Percentiles rank a stretch among this genome's conserved stretches.
Evolutionary conservation across 176 grass and related monocot genomes (phyloP).

Genomic region (Secale cereale): DNA sequence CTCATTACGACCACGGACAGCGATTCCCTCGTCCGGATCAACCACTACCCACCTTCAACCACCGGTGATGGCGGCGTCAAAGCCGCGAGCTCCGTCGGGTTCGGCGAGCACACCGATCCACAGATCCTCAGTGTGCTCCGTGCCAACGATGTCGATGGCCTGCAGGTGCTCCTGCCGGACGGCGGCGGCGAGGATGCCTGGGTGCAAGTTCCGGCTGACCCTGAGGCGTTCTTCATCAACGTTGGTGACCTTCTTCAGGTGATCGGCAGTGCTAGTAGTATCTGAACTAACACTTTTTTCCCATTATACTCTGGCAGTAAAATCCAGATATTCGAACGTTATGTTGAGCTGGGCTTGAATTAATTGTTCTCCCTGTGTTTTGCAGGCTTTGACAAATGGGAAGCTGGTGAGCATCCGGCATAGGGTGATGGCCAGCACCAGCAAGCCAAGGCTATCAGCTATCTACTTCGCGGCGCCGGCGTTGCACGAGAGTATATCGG

Average conservation of each 20-base stretch:
- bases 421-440: conserved; percentile 71
- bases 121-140: conserved; percentile 84
- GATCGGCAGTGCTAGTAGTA: neutral
- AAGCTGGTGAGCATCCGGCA: conserved; percentile 73
- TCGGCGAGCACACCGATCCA: conserved; percentile 89
- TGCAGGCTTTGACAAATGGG: conserved; percentile 86
- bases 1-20: conserved; percentile 53
- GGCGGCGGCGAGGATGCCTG: conserved; percentile 20
- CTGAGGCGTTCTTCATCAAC: conserved; percentile 70
- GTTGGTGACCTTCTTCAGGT: conserved; percentile 91
- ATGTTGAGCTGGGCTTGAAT: neutral
- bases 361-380: neutral
- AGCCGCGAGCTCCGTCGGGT: conserved; percentile 41
- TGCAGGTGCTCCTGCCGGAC: conserved; percentile 53
- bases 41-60: conserved; percentile 61
- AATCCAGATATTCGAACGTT: neutral
- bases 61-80: neutral
- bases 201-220: conserved; percentile 63
- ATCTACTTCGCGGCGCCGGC: conserved; percentile 80
- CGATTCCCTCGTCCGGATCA: conserved; percentile 87
- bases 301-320: neutral
- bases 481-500: conserved; percentile 39
- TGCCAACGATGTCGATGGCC: conserved; percentile 71
- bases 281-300: neutral
- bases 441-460: conserved; percentile 50